Percentiles rank a stretch among this genome's conserved stretches.
Evolutionary conservation across 345 rosid species (phyloP).

Genomic region (Nasturtium officinale): DNA sequence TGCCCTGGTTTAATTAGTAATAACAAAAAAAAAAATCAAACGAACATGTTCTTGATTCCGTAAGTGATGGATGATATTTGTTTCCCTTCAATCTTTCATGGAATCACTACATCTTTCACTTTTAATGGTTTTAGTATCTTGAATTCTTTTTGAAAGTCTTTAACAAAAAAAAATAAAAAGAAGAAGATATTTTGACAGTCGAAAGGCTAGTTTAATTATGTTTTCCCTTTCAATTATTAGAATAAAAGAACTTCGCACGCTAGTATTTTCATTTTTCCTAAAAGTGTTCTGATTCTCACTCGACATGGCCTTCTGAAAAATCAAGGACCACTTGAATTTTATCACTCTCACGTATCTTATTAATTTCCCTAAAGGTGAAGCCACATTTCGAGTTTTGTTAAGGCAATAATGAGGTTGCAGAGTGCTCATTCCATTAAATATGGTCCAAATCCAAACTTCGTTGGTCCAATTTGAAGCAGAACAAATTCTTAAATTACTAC

Average conservation of each 20-base stretch:
- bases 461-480: constrained; percentile 23
- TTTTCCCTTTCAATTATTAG: constrained; percentile 1
- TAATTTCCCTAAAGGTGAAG: background rate
- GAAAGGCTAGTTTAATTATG: constrained; percentile 12
- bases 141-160: too few relatives aligned
- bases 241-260: constrained; percentile 22
- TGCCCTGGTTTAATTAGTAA: constrained; percentile 10
- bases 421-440: constrained; percentile 17
- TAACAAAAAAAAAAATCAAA: background rate
- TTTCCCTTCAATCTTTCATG: constrained; percentile 10
- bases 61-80: constrained; percentile 37
- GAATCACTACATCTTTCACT: constrained; percentile 33
- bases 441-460: constrained; percentile 15
- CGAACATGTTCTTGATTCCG: constrained; percentile 38
- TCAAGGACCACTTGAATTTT: constrained; percentile 21
- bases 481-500: constrained; percentile 21
- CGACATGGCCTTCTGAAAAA: background rate
- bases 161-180: too few relatives aligned
- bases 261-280: constrained; percentile 11
- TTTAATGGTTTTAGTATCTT: constrained; percentile 23
- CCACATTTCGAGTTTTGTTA: constrained; percentile 26
- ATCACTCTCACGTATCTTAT: background rate
- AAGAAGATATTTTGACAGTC: too few relatives aligned
- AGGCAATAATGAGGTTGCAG: constrained; percentile 1
- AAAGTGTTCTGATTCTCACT: constrained; percentile 33